Evolutionary conservation across 192 early-diverging fungal species (phyloP).

Genomic region (Coemansia sp.): DNA sequence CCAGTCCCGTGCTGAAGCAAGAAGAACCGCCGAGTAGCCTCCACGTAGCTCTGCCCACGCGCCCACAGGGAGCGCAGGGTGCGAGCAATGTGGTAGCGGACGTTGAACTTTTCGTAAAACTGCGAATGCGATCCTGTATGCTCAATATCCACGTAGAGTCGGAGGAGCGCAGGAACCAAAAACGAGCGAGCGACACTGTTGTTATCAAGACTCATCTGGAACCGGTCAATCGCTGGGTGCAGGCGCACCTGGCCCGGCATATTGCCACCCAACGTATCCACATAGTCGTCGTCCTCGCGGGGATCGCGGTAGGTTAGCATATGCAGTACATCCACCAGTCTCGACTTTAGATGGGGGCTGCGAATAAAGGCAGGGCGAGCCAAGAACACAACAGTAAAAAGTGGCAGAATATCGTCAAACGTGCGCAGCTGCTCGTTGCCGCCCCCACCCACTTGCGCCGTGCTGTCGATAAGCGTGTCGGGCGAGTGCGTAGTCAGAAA

Average conservation of each 20-base stretch:
- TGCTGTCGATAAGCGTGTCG: conserved; percentile 31
- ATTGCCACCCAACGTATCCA: conserved; percentile 74
- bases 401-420: conserved; percentile 49
- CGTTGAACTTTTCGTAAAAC: conserved; percentile 99
- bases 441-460: conserved; percentile 38
- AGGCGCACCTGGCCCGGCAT: conserved; percentile 59
- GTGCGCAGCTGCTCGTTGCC: conserved; percentile 24
- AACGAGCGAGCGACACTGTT: conserved; percentile 72
- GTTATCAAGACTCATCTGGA: conserved; percentile 61
- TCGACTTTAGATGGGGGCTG: conserved; percentile 95
- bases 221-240: conserved; percentile 59
- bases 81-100: conserved; percentile 93
- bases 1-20: conserved; percentile 10
- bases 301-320: conserved; percentile 42
- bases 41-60: conserved; percentile 27
- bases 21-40: conserved; percentile 38
- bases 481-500: conserved; percentile 30
- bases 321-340: conserved; percentile 80
- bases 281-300: conserved; percentile 51
- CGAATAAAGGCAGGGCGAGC: conserved; percentile 75
- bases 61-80: conserved; percentile 69
- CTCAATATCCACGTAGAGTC: conserved; percentile 96
- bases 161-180: conserved; percentile 80
- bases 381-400: conserved; percentile 80
- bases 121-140: conserved; percentile 88